A percentile compares a stretch with the other conserved stretches of the same genome.
Conservation (phyloP, 2,329 filamentous ascomycete species). For the Stagonosporopsis cucurbitacearum region DNA sequence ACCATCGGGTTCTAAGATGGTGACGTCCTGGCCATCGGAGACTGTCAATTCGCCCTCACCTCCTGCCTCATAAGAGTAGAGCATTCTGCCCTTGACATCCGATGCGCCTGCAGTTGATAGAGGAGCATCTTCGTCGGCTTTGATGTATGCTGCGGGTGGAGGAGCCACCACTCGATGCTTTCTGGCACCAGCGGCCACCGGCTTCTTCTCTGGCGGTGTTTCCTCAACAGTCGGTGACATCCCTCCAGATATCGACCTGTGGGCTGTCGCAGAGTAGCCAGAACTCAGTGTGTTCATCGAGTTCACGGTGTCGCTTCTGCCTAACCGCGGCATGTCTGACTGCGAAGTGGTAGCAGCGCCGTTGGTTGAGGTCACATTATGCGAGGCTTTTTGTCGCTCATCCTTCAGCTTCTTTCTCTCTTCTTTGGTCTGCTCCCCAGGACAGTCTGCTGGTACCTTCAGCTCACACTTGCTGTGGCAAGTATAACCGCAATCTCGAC, state of each 20-base stretch:
- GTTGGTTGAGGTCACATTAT: constrained; percentile 57
- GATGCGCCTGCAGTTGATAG: constrained; percentile 40
- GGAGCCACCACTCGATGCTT: constrained; percentile 84
- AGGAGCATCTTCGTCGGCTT: constrained; percentile 62
- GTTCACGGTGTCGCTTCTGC: constrained; percentile 85
- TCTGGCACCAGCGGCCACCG: constrained; percentile 27
- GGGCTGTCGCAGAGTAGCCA: constrained; percentile 80
- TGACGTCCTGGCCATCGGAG: constrained; percentile 77
- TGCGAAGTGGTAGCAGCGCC: constrained; percentile 57
- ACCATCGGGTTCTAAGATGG: constrained; percentile 87
- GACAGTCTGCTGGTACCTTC: constrained; percentile 96
- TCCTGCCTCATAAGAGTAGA: constrained; percentile 83
- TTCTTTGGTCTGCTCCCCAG: constrained; percentile 91
- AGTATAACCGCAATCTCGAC: constrained; percentile 94
- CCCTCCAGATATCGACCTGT: constrained; percentile 73
- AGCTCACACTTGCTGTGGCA: constrained; percentile 99
- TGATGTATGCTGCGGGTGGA: constrained; percentile 81
- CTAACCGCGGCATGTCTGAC: constrained; percentile 71
- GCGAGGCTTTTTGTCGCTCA: constrained; percentile 81
- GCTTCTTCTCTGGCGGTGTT: constrained; percentile 47
- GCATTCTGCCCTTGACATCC: constrained; percentile 81
- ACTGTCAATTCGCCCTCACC: constrained; percentile 83
- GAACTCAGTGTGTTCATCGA: constrained; percentile 78
- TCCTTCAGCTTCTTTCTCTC: constrained; percentile 93
- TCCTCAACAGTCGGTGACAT: constrained; percentile 61